Base-by-base conservation (phyloP, 441 rosid species). In the Kokia cookei region DNA sequence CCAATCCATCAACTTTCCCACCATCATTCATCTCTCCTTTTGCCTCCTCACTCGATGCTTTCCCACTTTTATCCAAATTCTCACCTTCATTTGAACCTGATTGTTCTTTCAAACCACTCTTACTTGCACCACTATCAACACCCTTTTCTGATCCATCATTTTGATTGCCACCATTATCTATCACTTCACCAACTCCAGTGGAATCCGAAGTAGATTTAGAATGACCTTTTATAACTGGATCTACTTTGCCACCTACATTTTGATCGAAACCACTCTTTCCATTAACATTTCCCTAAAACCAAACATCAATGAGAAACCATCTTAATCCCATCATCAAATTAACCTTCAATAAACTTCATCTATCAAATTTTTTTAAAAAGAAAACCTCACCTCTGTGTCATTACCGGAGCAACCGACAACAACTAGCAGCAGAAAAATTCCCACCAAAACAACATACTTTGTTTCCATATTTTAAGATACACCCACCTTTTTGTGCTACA, bases 361-460 rank as follows among this genome's bases (percentile, higher is more conserved):
- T 40, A 9, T 2, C 53, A 14, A 65, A 9, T 2, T 9, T 2
- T 42, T 42, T 8, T 9, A 42, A 2, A 2, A 42, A 42, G 45
- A n/a, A 15, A 58, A 27, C 57, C n/a, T 84, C 82, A 90, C 95
- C 92, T 85, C 73, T 8, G 45, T 59, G 71, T 83, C 86, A 63
- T 72, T 72, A 59, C 73, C 48, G 58, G 82, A 82, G 75, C 62
- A 68, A 55, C 58, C 80, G 76, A 73, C 68, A 42, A 77, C 75
- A 47, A 82, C 81, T 37, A 81, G 71, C 24, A 84, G 54, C 67
- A 90, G 74, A 72, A 85, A 73, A 78, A 89, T 73, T 64, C 80
- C 84, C 72, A 82, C 58, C 76, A 78, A 26, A 29, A 81, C 55
- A 74, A 76, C 75, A 15, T 71, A 75, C 66, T 72, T 63, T 37